Evolutionary conservation across 1,284 basidiomycete genomes (phyloP), one percentile per base, ranked within the genome.

Genomic region (Ustilago esculenta): DNA sequence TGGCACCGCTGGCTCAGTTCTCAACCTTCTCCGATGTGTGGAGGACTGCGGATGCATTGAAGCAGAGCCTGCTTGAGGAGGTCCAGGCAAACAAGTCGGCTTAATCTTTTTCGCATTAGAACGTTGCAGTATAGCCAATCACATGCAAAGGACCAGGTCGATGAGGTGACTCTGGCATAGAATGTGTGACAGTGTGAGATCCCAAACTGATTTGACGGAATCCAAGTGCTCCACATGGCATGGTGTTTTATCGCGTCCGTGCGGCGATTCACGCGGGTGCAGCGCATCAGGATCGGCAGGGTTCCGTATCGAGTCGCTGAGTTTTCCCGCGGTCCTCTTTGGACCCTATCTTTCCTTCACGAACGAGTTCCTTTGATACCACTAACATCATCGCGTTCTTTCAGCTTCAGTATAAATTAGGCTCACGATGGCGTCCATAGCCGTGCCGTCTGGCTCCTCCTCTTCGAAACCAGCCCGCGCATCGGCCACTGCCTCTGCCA

Each of bases 1-100:
- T 81, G 14, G 79, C 77, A n/a, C 79, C 79, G 5, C 42, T 80
- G 32, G 76, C 79, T 14, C 77, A 78, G 47, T 81, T 68, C 46
- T 65, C 59, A 27, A 72, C 71, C 5, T 81, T 67, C 34, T 47
- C 33, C 11, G 79, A 81, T 36, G 76, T 79, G n/a, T 77, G 68
- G 67, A 43, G 61, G 34, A 72, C 76, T 3, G 77, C 75, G 3
- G 55, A 73, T 32, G 76, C 52, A 17, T 39, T 81, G 5, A 49
- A 59, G 36, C 35, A 61, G 56, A 65, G 66, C 27, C 21, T 75
- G 39, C 8, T 61, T 32, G 63, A 68, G 15, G 69, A 68, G 39
- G 48, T 72, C 11, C 21, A 47, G 35, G 54, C 53, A 25, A 33
- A 52, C 2, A 33, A 49, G 49, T 17, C 29, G n/a, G 12, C 20